phyloP scores from a whole-genome alignment of 768 basidiomycete genomes.

The Rhizopogon salebrosus region DNA sequence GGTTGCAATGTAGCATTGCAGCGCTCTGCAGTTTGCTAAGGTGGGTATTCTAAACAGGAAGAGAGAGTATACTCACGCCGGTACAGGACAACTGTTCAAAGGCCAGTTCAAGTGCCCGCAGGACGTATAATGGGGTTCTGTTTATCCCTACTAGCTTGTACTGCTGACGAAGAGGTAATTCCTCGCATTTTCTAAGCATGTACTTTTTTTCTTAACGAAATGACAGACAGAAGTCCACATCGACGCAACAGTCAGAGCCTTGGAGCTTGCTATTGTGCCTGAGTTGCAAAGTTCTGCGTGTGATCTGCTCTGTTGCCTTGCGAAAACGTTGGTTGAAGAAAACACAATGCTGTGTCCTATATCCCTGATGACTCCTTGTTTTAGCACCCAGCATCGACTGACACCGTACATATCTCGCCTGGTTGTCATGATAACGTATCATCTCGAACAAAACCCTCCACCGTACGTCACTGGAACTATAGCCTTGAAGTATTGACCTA shows the following conservation, averaged over 20 bases:
- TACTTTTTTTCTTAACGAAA: neutral
- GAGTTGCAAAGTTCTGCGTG: conserved; percentile 39
- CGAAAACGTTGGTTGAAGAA: conserved; percentile 41
- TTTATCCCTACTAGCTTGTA: conserved; percentile 43
- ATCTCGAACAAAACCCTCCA: conserved; percentile 52
- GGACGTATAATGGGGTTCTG: conserved; percentile 54
- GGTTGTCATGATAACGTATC: conserved; percentile 47
- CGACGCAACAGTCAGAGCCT: conserved; percentile 45
- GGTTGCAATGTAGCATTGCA: conserved; percentile 48
- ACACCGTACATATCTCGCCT: conserved; percentile 52
- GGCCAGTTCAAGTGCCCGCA: conserved; percentile 68
- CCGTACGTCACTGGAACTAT: conserved; percentile 34
- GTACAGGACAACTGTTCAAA: conserved; percentile 45
- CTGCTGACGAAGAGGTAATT: conserved; percentile 45
- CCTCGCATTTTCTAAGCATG: conserved; percentile 4
- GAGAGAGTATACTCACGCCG: conserved; percentile 4
- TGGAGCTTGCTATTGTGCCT: conserved; percentile 46
- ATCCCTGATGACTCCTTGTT: neutral
- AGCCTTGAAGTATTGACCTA: neutral
- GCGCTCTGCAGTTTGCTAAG: conserved; percentile 51
- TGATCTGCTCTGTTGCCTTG: conserved; percentile 42
- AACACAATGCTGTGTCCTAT: neutral
- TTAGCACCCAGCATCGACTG: conserved; percentile 50
- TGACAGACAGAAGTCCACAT: conserved; percentile 30
- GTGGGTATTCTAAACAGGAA: conserved; percentile 27